Base-by-base conservation (phyloP, 2,329 filamentous ascomycete species). In the Curvularia sp. region DNA sequence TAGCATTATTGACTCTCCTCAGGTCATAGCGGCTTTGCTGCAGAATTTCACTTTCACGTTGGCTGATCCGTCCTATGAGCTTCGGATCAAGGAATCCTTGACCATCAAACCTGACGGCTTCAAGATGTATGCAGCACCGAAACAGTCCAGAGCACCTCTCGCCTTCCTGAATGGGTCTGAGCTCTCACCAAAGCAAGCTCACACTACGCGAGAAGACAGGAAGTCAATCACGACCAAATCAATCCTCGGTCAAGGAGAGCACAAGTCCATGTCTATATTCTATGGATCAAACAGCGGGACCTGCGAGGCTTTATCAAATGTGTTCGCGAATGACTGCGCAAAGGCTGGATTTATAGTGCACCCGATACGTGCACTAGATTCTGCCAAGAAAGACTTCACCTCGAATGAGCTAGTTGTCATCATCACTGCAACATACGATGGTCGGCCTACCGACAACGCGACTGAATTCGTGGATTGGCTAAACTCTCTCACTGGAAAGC, bases 41-140 rank as follows among this genome's bases (percentile, higher is more conserved):
- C 42, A 45, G 25, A 45, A 13, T 2, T 79, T 80, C 57, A 66
- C 76, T 38, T 66, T 79, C 42, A 55, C 62, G 5, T 48, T 75
- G 59, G 21, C 5, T 15, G 74, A 79, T 57, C 75, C 77, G 0
- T 65, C 62, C 1, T 80, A 80, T 57, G 56, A 72, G 18, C 63
- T 79, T 19, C 62, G 71, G 48, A 63, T 78, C 54, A 76, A 77
- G 49, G 62, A 71, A 12, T 76, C 72, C 0, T 57, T 80, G 48
- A 80, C 77, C 0, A 74, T 80, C 58, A 80, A 79, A 58, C 77
- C 78, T 3, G 56, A 71, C 23, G 66, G 65, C 34, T 73, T 77
- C 59, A 60, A 56, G 32, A 73, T 76, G 65, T 60, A 66, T n/a
- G 72, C 69, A 9, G 18, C 42, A 39, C 32, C 49, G 21, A 13